A percentile compares a stretch with the other conserved stretches of the same genome.
Conservation (phyloP, 1,139 yeast species). For the Petasospora rhodanensis region DNA sequence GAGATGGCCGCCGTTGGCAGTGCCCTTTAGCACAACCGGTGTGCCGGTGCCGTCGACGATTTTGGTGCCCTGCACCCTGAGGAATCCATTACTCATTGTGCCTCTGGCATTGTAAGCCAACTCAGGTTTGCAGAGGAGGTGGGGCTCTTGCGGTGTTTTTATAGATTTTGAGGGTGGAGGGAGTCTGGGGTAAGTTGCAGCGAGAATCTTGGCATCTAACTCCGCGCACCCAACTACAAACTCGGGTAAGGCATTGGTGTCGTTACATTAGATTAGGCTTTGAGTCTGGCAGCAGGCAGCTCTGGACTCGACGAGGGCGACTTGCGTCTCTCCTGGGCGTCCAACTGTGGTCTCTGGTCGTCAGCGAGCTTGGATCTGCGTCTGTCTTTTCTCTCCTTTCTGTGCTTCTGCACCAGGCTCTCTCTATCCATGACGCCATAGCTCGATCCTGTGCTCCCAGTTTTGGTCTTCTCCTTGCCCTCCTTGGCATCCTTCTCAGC, state of each 20-base stretch:
- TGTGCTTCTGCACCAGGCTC: conserved; percentile 33
- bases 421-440: conserved; percentile 20
- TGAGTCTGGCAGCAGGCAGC: conserved; percentile 1
- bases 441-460: conserved; percentile 3
- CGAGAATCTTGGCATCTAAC: no score
- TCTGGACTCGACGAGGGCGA: conserved; percentile 4
- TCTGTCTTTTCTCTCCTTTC: conserved; percentile 37
- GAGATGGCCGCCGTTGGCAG: conserved; percentile 24
- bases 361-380: conserved; percentile 24
- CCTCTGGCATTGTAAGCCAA: no score
- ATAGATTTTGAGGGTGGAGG: no score
- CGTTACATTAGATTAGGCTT: no score
- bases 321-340: conserved; percentile 1
- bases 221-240: no score
- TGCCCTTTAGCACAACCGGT: conserved; percentile 21
- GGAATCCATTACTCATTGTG: no score
- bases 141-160: no score
- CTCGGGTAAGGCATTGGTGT: no score
- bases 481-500: conserved; percentile 6
- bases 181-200: no score
- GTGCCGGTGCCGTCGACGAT: conserved; percentile 17
- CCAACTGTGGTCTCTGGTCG: conserved; percentile 4
- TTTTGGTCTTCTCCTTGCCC: conserved; percentile 7
- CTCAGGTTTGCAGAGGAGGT: no score
- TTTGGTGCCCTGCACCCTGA: conserved; percentile 22